These are phyloP conservation scores for Prillingera fragicola DNA, from an alignment of 1,284 basidiomycete species.

Conservation along the genomic window DNA sequence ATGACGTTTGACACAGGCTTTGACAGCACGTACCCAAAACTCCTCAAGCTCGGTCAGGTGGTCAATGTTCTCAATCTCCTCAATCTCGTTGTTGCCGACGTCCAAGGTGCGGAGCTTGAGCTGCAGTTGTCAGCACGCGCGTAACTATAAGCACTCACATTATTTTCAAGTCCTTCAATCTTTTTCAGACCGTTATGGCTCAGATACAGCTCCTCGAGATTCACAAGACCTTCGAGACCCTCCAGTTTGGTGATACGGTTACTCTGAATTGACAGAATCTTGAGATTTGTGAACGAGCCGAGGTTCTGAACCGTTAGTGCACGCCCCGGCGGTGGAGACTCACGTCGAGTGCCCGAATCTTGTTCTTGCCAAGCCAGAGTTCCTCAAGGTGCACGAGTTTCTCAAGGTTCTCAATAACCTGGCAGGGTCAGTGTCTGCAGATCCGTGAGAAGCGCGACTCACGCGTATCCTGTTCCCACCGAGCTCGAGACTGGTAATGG, in stretches of 20 bases:
- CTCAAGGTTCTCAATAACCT: slow-evolving; percentile 88
- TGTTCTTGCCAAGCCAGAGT: slow-evolving; percentile 97
- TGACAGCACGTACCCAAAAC: slow-evolving; percentile 68
- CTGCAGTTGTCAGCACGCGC: slow-evolving; percentile 48
- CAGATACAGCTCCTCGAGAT: slow-evolving; percentile 85
- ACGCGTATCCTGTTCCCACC: slow-evolving; percentile 89
- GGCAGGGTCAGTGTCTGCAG: slow-evolving; percentile 3
- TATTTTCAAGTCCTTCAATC: slow-evolving; percentile 80
- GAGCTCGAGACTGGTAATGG: slow-evolving; percentile 77
- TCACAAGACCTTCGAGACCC: slow-evolving; percentile 63
- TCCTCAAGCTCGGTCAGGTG: slow-evolving; percentile 76
- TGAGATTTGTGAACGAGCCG: slow-evolving; percentile 61
- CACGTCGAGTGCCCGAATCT: slow-evolving; percentile 81
- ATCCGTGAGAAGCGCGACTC: slow-evolving; percentile 25
- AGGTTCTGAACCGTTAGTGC: slow-evolving; percentile 56
- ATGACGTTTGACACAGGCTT: neutral
- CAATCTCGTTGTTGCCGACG: slow-evolving; percentile 77
- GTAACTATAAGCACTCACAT: slow-evolving; percentile 53
- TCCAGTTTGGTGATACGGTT: slow-evolving; percentile 89
- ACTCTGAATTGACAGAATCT: slow-evolving; percentile 81
- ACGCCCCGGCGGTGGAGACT: slow-evolving; percentile 4
- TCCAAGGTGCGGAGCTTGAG: slow-evolving; percentile 78
- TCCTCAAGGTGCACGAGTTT: slow-evolving; percentile 77
- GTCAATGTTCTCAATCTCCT: slow-evolving; percentile 69
- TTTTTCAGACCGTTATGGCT: slow-evolving; percentile 85